These are phyloP conservation scores for Mycena indigotica DNA, from an alignment of 768 basidiomycete genomes.

Conservation along the genomic window DNA sequence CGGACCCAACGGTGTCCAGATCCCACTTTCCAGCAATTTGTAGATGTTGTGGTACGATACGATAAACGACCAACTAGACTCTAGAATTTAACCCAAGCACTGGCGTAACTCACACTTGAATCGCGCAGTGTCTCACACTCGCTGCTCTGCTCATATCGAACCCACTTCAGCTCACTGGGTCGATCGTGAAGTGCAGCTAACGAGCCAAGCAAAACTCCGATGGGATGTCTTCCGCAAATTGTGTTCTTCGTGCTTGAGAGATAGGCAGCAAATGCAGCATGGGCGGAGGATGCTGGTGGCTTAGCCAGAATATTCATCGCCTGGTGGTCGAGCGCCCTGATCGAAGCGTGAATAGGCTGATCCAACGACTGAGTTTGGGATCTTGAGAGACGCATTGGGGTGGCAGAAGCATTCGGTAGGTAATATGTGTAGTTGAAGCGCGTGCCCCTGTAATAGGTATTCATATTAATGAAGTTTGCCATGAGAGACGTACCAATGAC, in stretches of 20 bases:
- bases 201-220: slow-evolving; percentile 87
- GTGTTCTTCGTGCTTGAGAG: slow-evolving; percentile 83
- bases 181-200: slow-evolving; percentile 52
- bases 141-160: slow-evolving; percentile 92
- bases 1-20: slow-evolving; percentile 57
- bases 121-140: slow-evolving; percentile 66
- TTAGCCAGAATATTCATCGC: slow-evolving; percentile 75
- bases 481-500: slow-evolving; percentile 76
- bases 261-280: slow-evolving; percentile 66
- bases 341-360: slow-evolving; percentile 81
- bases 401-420: slow-evolving; percentile 60
- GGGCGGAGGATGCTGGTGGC: slow-evolving; percentile 58
- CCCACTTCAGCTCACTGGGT: slow-evolving; percentile 63
- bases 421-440: slow-evolving; percentile 89
- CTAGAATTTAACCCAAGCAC: slow-evolving; percentile 76
- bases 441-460: slow-evolving; percentile 58
- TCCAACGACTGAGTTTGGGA: slow-evolving; percentile 37
- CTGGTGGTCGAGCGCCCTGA: slow-evolving; percentile 81
- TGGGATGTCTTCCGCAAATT: slow-evolving; percentile 95
- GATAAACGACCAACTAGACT: background rate
- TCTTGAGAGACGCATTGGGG: slow-evolving; percentile 55
- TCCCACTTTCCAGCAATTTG: slow-evolving; percentile 40
- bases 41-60: slow-evolving; percentile 19
- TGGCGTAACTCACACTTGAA: slow-evolving; percentile 96
- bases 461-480: background rate